phyloP scores from a whole-genome alignment of 1,284 basidiomycete species.

The Ganoderma lucidum region DNA sequence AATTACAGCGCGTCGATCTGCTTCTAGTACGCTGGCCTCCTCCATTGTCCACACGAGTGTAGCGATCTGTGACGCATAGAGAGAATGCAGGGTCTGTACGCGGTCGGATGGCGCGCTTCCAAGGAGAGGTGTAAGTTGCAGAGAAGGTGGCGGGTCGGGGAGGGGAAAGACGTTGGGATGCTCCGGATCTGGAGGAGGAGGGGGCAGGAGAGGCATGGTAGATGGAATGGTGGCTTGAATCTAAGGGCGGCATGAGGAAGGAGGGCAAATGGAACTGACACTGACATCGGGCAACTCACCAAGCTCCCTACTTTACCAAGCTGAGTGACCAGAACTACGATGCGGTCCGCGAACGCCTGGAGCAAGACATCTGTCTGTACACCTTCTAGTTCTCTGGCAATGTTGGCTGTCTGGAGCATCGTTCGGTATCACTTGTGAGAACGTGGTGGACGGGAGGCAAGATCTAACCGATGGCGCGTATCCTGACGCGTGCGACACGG shows the following conservation, averaged over 20 bases:
- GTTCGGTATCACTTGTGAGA: not conserved
- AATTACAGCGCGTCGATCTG: conserved; percentile 61
- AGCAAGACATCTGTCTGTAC: conserved; percentile 77
- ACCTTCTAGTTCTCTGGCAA: conserved; percentile 59
- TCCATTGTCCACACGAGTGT: conserved; percentile 80
- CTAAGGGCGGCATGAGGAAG: conserved; percentile 47
- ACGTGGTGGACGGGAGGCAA: not conserved
- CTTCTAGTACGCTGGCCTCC: conserved; percentile 47
- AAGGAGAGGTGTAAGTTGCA: conserved; percentile 79
- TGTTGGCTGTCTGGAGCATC: conserved; percentile 45
- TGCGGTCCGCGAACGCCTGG: conserved; percentile 81
- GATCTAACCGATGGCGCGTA: not conserved
- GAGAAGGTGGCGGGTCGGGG: conserved; percentile 75
- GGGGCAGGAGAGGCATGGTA: conserved; percentile 63
- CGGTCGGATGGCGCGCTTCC: conserved; percentile 74
- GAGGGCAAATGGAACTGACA: not conserved
- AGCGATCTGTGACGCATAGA: conserved; percentile 88
- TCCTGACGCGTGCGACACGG: not conserved
- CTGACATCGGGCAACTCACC: conserved; percentile 51
- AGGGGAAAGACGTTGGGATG: conserved; percentile 51
- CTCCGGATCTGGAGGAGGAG: conserved; percentile 46
- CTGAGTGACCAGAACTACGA: conserved; percentile 86
- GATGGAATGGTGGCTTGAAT: conserved; percentile 84
- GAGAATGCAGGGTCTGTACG: conserved; percentile 75
- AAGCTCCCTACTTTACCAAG: conserved; percentile 87